These are phyloP conservation scores for Backusella macrospora DNA, from an alignment of 192 early-diverging fungal species.

Conservation along the genomic window DNA sequence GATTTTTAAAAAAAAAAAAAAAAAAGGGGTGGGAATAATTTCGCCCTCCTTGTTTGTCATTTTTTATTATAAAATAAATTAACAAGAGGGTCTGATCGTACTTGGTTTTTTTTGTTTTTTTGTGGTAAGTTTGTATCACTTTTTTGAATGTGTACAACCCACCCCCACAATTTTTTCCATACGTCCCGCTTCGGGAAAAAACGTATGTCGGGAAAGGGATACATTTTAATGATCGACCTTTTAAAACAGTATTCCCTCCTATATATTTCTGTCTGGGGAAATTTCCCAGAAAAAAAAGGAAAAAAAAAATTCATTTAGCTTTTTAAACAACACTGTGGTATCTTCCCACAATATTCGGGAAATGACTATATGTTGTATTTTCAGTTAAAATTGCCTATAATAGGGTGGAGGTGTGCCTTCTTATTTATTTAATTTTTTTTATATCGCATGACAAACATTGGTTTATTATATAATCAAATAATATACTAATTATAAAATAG, in stretches of 20 bases:
- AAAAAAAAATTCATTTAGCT: slow-evolving; percentile 1
- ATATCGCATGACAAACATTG: not conserved
- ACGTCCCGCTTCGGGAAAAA: not conserved
- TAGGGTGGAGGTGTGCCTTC: not conserved
- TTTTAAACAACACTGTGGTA: not conserved
- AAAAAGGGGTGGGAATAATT: not conserved
- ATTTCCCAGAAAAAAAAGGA: not conserved
- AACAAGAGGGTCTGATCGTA: slow-evolving; percentile 7
- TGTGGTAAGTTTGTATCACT: not conserved
- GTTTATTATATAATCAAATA: not conserved
- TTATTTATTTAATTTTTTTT: not conserved
- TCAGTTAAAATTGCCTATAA: slow-evolving; percentile 16
- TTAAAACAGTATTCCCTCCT: no score
- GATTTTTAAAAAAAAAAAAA: not conserved
- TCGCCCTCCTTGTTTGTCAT: not conserved
- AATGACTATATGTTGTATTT: not conserved
- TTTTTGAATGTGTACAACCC: not conserved
- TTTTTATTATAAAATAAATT: slow-evolving; percentile 9
- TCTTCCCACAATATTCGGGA: not conserved
- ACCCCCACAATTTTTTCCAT: not conserved
- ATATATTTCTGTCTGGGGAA: not conserved
- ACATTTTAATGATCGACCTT: no score
- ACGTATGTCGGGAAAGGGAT: not conserved
- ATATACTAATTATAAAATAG: not conserved
- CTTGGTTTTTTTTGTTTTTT: not conserved